A percentile compares a stretch with the other conserved stretches of the same genome.
Conservation (phyloP, 2,329 filamentous ascomycete genomes). For the Malbranchea cinnamomea region DNA sequence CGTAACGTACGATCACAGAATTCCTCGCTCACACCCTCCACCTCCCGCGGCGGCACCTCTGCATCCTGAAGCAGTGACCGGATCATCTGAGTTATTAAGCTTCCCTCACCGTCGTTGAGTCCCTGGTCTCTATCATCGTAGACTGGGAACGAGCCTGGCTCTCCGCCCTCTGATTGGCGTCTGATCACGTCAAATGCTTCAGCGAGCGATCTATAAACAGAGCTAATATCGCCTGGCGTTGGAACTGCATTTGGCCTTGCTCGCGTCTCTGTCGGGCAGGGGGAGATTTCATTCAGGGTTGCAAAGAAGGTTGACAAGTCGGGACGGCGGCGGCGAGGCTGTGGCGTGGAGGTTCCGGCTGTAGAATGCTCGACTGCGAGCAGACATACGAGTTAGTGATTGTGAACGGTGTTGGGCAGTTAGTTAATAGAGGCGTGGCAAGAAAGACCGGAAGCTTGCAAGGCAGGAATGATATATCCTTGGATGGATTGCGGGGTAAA, state of each 20-base stretch:
- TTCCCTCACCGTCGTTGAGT: constrained; percentile 21
- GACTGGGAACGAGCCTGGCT: constrained; percentile 22
- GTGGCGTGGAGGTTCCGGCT: constrained; percentile 14
- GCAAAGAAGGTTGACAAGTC: constrained; percentile 52
- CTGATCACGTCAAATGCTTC: constrained; percentile 47
- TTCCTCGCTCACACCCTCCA: constrained; percentile 46
- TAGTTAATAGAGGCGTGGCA: too few species aligned
- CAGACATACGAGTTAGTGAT: too few species aligned
- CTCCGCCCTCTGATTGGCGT: constrained; percentile 22
- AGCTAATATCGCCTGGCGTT: constrained; percentile 44
- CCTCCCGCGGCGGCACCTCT: constrained; percentile 43
- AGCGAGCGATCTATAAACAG: constrained; percentile 44
- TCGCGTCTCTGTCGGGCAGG: constrained; percentile 31
- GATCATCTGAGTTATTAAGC: constrained; percentile 40
- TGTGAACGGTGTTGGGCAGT: too few species aligned
- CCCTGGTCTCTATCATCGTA: constrained; percentile 28
- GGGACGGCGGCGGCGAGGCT: constrained; percentile 36
- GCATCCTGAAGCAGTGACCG: constrained; percentile 39
- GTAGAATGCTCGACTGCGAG: constrained; percentile 29
- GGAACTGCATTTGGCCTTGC: constrained; percentile 44
- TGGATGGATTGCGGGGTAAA: too few species aligned
- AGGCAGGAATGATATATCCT: too few species aligned
- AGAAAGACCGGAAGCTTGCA: too few species aligned
- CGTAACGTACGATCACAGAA: constrained; percentile 37
- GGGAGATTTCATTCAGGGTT: constrained; percentile 43